Conservation (phyloP, 2,329 filamentous ascomycete genomes). For the Fusarium neocosmosporiellum region DNA sequence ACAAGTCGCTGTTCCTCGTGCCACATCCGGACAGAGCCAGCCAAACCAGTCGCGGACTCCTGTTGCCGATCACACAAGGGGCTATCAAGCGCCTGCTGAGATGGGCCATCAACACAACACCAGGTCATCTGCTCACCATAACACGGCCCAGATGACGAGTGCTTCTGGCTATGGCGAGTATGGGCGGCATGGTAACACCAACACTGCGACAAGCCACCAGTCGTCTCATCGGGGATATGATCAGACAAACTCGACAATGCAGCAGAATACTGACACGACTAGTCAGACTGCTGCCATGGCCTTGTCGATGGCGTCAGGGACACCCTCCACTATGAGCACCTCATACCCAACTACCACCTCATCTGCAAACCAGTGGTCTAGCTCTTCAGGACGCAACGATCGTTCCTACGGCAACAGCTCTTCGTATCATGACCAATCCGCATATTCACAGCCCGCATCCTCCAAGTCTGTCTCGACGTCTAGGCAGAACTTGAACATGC, state of each 20-base stretch:
- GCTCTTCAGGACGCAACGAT: slow-evolving; percentile 25
- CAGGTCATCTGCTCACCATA: slow-evolving; percentile 15
- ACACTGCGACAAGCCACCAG: slow-evolving; percentile 13
- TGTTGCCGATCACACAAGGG: slow-evolving; percentile 33
- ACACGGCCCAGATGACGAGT: slow-evolving; percentile 14
- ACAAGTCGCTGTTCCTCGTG: slow-evolving; percentile 37
- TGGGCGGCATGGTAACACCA: slow-evolving; percentile 28
- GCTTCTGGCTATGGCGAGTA: slow-evolving; percentile 35
- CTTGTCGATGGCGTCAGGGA: slow-evolving; percentile 31
- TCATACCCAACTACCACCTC: slow-evolving; percentile 30
- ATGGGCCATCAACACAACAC: slow-evolving; percentile 22
- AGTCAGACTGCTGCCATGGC: slow-evolving; percentile 46
- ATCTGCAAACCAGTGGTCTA: slow-evolving; percentile 42
- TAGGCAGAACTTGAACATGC: slow-evolving; percentile 40
- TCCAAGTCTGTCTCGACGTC: slow-evolving; percentile 22
- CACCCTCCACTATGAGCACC: slow-evolving; percentile 32
- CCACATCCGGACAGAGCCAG: slow-evolving; percentile 51
- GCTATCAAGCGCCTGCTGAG: slow-evolving; percentile 26
- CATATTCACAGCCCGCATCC: slow-evolving; percentile 27
- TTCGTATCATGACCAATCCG: slow-evolving; percentile 25
- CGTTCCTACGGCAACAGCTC: slow-evolving; percentile 22
- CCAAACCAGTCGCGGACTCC: slow-evolving; percentile 47
- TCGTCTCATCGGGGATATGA: slow-evolving; percentile 44
- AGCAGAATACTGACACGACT: background rate
- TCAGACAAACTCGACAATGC: slow-evolving; percentile 38